Conservation (phyloP, 2,329 filamentous ascomycete genomes). For the Orbilia javanica region DNA sequence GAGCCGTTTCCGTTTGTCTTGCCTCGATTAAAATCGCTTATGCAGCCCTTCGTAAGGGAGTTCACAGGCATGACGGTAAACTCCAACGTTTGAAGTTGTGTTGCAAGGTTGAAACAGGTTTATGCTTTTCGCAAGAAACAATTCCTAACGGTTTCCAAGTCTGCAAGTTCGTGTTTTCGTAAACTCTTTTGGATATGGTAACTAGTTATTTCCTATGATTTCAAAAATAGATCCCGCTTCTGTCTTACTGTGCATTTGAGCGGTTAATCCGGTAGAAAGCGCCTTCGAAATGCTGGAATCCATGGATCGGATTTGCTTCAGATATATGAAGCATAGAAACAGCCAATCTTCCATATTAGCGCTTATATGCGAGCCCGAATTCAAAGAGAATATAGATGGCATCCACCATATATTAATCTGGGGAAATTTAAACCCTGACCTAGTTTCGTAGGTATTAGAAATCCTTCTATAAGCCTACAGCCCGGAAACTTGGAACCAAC, state of each 20-base stretch:
- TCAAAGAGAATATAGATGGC: background rate
- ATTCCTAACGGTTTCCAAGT: conserved; percentile 18
- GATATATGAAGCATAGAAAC: background rate
- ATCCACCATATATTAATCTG: background rate
- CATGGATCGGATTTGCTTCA: background rate
- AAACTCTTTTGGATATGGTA: background rate
- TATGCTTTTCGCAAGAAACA: conserved; percentile 9
- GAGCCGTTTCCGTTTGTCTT: conserved; percentile 7
- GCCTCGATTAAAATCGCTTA: conserved; percentile 40
- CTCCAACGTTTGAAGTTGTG: conserved; percentile 57
- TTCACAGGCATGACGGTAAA: conserved; percentile 27
- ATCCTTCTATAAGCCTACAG: background rate
- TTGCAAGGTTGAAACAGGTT: conserved; percentile 48
- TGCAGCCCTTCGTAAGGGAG: conserved; percentile 47
- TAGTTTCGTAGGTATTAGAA: background rate
- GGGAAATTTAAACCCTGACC: background rate
- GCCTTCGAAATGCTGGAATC: background rate
- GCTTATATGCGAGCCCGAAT: background rate
- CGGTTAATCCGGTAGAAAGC: background rate
- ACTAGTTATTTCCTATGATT: background rate
- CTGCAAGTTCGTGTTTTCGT: conserved; percentile 8
- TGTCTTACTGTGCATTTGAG: background rate
- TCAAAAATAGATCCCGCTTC: background rate
- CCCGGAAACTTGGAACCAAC: background rate
- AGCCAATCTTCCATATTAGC: background rate